These are phyloP conservation scores for Fraxinus nigra DNA, from an alignment of 305 asterid species.

Conservation along the genomic window DNA sequence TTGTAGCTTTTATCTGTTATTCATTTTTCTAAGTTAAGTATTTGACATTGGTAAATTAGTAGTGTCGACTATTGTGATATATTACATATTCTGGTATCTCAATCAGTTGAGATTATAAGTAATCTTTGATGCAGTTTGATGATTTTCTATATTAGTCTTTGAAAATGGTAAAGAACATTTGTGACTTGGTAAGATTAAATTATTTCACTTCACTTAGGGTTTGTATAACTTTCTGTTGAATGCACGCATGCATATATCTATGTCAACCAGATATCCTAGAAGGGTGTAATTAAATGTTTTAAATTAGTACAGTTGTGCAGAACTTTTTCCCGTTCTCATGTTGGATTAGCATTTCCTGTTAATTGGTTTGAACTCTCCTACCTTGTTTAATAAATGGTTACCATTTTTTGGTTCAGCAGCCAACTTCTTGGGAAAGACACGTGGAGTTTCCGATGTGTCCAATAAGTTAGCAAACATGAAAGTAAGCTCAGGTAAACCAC, in stretches of 20 bases:
- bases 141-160: not conserved
- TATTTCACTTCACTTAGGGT: not conserved
- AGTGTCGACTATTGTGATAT: not conserved
- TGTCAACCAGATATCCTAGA: not conserved
- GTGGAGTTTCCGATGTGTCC: constrained; percentile 33
- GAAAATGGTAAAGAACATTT: not conserved
- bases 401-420: constrained; percentile 18
- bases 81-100: not conserved
- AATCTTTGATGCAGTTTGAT: not conserved
- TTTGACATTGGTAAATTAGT: not conserved
- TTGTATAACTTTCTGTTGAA: not conserved
- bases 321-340: not conserved
- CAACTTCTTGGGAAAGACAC: constrained; percentile 19
- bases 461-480: constrained; percentile 38
- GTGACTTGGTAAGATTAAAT: not conserved
- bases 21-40: not conserved
- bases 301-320: not conserved
- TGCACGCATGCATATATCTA: not conserved
- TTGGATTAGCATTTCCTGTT: not conserved
- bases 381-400: not conserved
- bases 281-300: not conserved
- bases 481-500: constrained; percentile 28
- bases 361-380: not conserved
- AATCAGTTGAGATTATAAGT: not conserved
- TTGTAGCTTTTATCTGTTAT: not conserved